A percentile compares a stretch with the other conserved stretches of the same genome.
phyloP scores from a whole-genome alignment of 192 early-diverging fungal genomes.

The Mortierella antarctica region DNA sequence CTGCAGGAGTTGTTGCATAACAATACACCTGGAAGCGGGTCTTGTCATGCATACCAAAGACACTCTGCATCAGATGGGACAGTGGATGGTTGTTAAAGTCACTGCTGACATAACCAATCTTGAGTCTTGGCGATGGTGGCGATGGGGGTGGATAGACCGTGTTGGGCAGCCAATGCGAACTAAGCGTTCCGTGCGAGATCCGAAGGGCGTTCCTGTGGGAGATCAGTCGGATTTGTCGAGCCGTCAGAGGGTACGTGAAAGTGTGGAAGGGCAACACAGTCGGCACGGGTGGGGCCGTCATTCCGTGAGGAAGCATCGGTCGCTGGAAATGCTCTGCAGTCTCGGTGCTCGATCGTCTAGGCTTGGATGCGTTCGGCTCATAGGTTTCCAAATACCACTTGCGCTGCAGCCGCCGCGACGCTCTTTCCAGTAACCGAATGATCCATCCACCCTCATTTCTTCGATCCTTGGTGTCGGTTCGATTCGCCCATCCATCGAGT shows the following conservation, averaged over 20 bases:
- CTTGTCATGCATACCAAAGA: conserved; percentile 92
- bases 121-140: conserved; percentile 71
- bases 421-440: conserved; percentile 71
- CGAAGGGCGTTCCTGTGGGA: conserved; percentile 87
- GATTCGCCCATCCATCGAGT: conserved; percentile 19
- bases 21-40: conserved; percentile 77
- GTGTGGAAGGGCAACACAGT: conserved; percentile 96
- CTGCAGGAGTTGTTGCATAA: conserved; percentile 85
- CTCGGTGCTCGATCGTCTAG: conserved; percentile 20
- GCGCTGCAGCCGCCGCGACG: conserved; percentile 69
- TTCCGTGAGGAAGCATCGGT: conserved; percentile 42
- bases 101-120: conserved; percentile 90
- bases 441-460: conserved; percentile 81
- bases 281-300: conserved; percentile 73
- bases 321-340: conserved; percentile 29
- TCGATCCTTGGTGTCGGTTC: conserved; percentile 35
- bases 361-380: conserved; percentile 12
- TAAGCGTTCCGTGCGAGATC: conserved; percentile 74
- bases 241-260: conserved; percentile 89
- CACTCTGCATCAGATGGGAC: conserved; percentile 93
- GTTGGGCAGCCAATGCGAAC: conserved; percentile 61
- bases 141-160: conserved; percentile 83
- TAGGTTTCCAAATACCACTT: conserved; percentile 71
- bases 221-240: conserved; percentile 87
- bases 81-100: conserved; percentile 96